Conservation (phyloP, 345 rosid genomes). For the Laguncularia racemosa region DNA sequence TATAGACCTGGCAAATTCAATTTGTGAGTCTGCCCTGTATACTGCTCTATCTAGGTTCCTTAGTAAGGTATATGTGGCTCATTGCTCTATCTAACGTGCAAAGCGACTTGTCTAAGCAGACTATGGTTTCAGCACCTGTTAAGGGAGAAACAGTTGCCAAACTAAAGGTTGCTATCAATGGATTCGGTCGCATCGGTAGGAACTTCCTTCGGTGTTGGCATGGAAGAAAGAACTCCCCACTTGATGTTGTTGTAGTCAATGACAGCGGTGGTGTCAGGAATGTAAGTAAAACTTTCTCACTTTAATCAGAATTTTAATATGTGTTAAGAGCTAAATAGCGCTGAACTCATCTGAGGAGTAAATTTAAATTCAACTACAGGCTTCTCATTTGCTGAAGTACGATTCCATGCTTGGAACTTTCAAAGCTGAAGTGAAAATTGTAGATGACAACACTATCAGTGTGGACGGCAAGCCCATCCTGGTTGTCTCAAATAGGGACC, state of each 20-base stretch:
- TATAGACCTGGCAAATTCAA: no score
- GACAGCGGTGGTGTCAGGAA: slow-evolving; percentile 99
- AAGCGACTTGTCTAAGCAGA: slow-evolving; percentile 21
- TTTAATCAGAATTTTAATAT: no score
- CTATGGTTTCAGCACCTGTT: slow-evolving; percentile 33
- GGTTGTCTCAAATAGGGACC: slow-evolving; percentile 91
- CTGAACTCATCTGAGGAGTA: not conserved
- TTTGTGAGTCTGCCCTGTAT: no score
- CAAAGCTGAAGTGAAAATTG: slow-evolving; percentile 85
- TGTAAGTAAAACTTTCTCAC: slow-evolving; percentile 28
- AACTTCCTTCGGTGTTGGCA: slow-evolving; percentile 99
- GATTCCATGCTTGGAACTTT: slow-evolving; percentile 95
- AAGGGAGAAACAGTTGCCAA: slow-evolving; percentile 73
- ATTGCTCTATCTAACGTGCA: not conserved
- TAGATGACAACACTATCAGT: slow-evolving; percentile 62
- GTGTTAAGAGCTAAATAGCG: no score
- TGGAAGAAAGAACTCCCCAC: slow-evolving; percentile 87
- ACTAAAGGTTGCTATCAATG: slow-evolving; percentile 94
- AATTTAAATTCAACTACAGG: slow-evolving; percentile 28
- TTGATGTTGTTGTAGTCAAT: slow-evolving; percentile 82
- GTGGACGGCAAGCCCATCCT: slow-evolving; percentile 85
- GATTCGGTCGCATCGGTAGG: slow-evolving; percentile 96
- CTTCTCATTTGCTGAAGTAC: slow-evolving; percentile 93
- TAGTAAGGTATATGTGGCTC: not conserved
- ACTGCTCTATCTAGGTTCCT: no score